Percentiles rank a stretch among this genome's conserved stretches.
Evolutionary conservation across 768 basidiomycete genomes (phyloP).

Genomic region (Boletus huronensis): DNA sequence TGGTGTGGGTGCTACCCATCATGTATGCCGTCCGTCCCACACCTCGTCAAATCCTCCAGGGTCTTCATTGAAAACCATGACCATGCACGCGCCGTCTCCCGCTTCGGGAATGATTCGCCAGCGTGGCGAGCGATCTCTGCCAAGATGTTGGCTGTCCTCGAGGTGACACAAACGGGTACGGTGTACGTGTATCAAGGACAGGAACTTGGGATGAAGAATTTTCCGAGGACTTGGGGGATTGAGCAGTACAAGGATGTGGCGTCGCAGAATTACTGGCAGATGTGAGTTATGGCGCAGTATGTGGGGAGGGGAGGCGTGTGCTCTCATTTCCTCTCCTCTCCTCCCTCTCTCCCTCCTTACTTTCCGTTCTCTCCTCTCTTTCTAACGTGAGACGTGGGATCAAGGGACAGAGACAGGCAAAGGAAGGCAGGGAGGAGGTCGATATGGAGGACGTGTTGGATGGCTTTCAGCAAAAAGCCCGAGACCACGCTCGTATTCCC

Average conservation of each 20-base stretch:
- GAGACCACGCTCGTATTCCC: slow-evolving; percentile 69
- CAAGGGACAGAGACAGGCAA: slow-evolving; percentile 34
- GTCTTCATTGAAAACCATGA: slow-evolving; percentile 72
- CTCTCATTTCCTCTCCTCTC: too few relatives aligned
- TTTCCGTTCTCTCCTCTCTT: background rate
- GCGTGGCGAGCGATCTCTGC: slow-evolving; percentile 56
- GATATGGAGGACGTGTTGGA: slow-evolving; percentile 63
- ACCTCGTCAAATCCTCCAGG: slow-evolving; percentile 28
- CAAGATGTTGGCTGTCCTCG: slow-evolving; percentile 61
- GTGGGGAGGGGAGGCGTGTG: background rate
- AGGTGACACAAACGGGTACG: slow-evolving; percentile 62
- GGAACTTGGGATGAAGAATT: slow-evolving; percentile 66
- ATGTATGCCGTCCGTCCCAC: slow-evolving; percentile 11
- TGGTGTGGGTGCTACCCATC: slow-evolving; percentile 13
- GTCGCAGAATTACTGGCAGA: slow-evolving; percentile 54
- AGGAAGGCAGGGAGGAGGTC: slow-evolving; percentile 37
- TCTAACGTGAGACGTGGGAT: slow-evolving; percentile 29
- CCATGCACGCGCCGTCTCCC: slow-evolving; percentile 58
- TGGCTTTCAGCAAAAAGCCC: slow-evolving; percentile 55
- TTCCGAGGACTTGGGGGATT: slow-evolving; percentile 59
- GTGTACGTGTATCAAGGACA: slow-evolving; percentile 74
- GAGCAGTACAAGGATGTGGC: slow-evolving; percentile 74
- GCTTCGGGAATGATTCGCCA: slow-evolving; percentile 59
- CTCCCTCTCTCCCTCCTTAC: too few relatives aligned
- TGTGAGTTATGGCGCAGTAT: slow-evolving; percentile 36